Evolutionary conservation across 331 rosid species (phyloP).

Genomic region (Malus hybrid): DNA sequence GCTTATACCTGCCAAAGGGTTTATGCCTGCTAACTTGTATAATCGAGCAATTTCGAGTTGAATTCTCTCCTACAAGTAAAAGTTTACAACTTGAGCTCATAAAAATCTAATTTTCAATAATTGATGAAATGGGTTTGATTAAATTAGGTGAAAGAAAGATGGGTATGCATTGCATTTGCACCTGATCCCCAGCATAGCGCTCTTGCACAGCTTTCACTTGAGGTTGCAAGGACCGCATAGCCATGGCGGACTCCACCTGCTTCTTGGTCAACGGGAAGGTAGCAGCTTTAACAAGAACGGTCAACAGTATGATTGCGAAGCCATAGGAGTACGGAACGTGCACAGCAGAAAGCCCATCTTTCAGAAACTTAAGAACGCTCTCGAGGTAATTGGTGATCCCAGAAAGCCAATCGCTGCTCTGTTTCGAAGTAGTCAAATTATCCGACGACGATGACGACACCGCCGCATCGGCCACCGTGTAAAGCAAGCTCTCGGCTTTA

Average conservation of each 20-base stretch:
- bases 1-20: slow-evolving; percentile 82
- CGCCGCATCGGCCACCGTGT: slow-evolving; percentile 87
- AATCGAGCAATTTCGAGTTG: slow-evolving; percentile 87
- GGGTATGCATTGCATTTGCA: neutral
- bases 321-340: slow-evolving; percentile 93
- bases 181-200: slow-evolving; percentile 88
- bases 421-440: slow-evolving; percentile 31
- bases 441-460: slow-evolving; percentile 67
- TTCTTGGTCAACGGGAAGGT: slow-evolving; percentile 93
- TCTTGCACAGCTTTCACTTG: slow-evolving; percentile 80
- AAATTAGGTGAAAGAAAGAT: neutral
- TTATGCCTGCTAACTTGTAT: slow-evolving; percentile 83
- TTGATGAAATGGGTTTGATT: neutral
- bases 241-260: slow-evolving; percentile 92
- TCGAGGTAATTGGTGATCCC: slow-evolving; percentile 85
- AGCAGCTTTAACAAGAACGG: slow-evolving; percentile 82
- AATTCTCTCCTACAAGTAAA: slow-evolving; percentile 73
- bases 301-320: slow-evolving; percentile 87
- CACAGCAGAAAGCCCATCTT: slow-evolving; percentile 71
- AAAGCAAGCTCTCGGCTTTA: slow-evolving; percentile 71
- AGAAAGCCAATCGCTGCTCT: slow-evolving; percentile 77
- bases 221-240: slow-evolving; percentile 91
- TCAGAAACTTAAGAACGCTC: slow-evolving; percentile 67
- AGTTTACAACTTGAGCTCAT: neutral
- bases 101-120: neutral